Evolutionary conservation across 2,329 filamentous ascomycete species (phyloP).

Genomic region (Fusarium decemcellulare): DNA sequence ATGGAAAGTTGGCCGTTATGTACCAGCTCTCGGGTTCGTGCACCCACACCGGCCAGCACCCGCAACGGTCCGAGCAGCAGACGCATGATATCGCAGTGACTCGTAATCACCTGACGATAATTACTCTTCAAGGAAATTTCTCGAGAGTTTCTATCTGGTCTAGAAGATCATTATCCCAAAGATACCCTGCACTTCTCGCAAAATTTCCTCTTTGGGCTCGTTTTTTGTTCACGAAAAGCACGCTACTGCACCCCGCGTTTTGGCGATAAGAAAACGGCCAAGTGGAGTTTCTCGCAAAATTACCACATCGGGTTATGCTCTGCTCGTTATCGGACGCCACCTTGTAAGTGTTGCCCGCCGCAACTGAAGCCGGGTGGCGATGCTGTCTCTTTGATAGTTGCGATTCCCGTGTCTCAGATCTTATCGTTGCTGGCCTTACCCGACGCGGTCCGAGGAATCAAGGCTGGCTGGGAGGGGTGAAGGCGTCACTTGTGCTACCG

Average conservation of each 20-base stretch:
- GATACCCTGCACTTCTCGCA: constrained; percentile 3
- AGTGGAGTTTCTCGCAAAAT: constrained; percentile 12
- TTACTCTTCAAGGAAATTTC: constrained; percentile 8
- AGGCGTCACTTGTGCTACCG: neutral
- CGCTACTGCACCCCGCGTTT: constrained; percentile 22
- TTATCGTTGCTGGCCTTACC: too few relatives aligned
- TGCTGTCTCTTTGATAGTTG: too few relatives aligned
- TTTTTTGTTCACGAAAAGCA: neutral
- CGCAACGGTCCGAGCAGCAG: neutral
- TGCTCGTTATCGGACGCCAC: neutral
- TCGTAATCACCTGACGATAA: neutral
- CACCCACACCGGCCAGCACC: neutral
- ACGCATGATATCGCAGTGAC: neutral
- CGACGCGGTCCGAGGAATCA: too few relatives aligned
- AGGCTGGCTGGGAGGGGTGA: neutral
- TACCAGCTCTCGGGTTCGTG: neutral
- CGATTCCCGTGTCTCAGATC: too few relatives aligned
- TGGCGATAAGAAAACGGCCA: neutral
- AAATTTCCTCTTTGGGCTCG: constrained; percentile 13
- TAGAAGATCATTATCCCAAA: neutral
- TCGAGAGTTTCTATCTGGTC: neutral
- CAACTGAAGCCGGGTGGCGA: too few relatives aligned
- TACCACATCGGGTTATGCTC: neutral
- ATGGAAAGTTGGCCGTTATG: constrained; percentile 2
- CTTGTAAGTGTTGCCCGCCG: neutral